Conservation (phyloP, 176 grass and related monocot genomes). For the Musa itinerans region DNA sequence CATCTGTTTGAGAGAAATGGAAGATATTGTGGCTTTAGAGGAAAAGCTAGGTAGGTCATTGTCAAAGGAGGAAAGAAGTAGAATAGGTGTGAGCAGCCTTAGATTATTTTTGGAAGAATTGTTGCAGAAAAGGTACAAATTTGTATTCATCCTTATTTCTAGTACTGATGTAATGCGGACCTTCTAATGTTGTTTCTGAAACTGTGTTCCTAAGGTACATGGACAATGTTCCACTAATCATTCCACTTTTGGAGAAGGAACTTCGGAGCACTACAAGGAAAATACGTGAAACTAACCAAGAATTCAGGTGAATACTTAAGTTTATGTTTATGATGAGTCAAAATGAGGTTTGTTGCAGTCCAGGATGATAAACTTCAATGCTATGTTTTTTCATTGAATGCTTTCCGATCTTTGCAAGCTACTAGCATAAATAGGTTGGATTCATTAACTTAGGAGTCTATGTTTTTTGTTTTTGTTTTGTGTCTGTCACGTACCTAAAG, state of each 20-base stretch:
- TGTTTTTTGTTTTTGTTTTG: not conserved
- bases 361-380: not conserved
- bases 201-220: conserved; percentile 51
- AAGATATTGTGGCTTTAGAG: conserved; percentile 69
- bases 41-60: conserved; percentile 77
- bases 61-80: conserved; percentile 60
- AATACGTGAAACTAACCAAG: conserved; percentile 54
- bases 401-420: not conserved
- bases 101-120: conserved; percentile 85
- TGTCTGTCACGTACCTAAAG: not conserved
- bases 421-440: not conserved
- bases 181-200: conserved; percentile 21
- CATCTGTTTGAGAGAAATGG: conserved; percentile 61
- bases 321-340: not conserved
- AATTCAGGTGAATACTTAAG: conserved; percentile 44
- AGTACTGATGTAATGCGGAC: not conserved
- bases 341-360: not conserved
- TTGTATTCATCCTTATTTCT: conserved; percentile 12
- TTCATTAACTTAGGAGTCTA: not conserved
- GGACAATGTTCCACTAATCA: conserved; percentile 72
- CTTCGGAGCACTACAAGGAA: conserved; percentile 47
- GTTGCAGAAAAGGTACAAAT: conserved; percentile 66
- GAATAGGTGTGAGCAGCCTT: conserved; percentile 67
- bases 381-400: not conserved
- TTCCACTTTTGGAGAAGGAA: conserved; percentile 88